Evolutionary conservation across 306 rosid species (phyloP), one percentile per base, ranked within the genome.

Genomic region (Trifolium pratense): DNA sequence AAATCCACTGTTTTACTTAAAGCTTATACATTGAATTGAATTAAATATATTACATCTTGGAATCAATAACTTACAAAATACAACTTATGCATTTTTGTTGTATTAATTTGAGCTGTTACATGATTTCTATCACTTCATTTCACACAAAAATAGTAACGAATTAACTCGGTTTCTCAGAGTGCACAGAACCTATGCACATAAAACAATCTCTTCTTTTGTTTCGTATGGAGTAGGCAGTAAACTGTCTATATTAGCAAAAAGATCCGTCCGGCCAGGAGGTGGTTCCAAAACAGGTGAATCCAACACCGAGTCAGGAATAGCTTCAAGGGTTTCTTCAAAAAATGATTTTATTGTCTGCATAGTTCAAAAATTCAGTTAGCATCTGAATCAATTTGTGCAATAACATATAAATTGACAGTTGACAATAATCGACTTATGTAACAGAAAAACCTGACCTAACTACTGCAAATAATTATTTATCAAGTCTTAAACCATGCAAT

Each of bases 291-390:
- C 73, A 13, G 96, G 90, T 10, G 89, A 75, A 84, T 94, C 98
- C 90, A 91, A 40, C 15, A 88, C 92, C 12, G 68, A 77, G 76
- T 91, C 95, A 9, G 98, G 98, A 76, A 94, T 82, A 52, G 97
- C 95, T 9, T 78, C 91, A 1, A 91, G 87, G 43, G 98, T 86
- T 77, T 94, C 97, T 60, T 94, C 96, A 18, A 94, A 91, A 77
- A 91, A 91, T 61, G 96, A 91, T 78, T 87, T 75, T 45, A 94
- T 62, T 6, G 96, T 88, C 98, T 94, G 63, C 91, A 84, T 59
- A 60, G 79, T 76, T 76, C 40, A 79, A 80, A 57, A 86, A 29
- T 74, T 6, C 16, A 56, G 67, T 79, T 18, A 83, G 88, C 62
- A 80, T 46, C 60, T 49, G 36, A 75, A 59, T 36, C 69, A 80